Conservation (phyloP, 148 eudicot genomes). For the Chenopodium quinoa region DNA sequence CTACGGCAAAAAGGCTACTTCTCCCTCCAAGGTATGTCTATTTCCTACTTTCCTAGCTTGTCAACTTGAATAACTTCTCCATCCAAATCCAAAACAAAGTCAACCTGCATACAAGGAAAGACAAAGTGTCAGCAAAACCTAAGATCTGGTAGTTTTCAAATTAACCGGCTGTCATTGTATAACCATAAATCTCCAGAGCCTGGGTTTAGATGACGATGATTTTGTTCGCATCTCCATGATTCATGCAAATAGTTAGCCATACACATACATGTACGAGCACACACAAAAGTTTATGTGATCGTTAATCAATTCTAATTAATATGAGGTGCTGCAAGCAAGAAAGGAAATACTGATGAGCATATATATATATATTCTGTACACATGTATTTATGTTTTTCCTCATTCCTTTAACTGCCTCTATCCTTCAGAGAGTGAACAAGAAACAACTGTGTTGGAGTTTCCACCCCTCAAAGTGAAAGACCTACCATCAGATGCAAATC, state of each 20-base stretch:
- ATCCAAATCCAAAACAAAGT: no score
- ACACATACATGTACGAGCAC: neutral
- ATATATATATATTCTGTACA: neutral
- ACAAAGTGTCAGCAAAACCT: neutral
- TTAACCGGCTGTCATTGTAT: no score
- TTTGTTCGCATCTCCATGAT: neutral
- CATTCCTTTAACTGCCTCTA: neutral
- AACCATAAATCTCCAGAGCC: no score
- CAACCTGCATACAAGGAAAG: neutral
- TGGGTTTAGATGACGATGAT: no score
- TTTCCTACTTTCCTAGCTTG: neutral
- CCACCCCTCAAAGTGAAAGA: conserved; percentile 47
- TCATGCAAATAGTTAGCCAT: neutral
- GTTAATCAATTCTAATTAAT: neutral
- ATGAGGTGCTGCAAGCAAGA: neutral
- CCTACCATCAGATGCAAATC: conserved; percentile 35
- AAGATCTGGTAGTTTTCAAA: neutral
- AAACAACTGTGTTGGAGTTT: conserved; percentile 34
- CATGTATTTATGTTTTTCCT: neutral
- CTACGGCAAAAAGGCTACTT: conserved; percentile 39
- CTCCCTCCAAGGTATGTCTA: conserved; percentile 33
- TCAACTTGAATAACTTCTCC: no score
- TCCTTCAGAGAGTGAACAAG: conserved; percentile 21
- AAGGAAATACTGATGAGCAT: neutral
- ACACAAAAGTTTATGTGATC: neutral